phyloP scores from a whole-genome alignment of 345 rosid genomes.

The Boechera stricta region DNA sequence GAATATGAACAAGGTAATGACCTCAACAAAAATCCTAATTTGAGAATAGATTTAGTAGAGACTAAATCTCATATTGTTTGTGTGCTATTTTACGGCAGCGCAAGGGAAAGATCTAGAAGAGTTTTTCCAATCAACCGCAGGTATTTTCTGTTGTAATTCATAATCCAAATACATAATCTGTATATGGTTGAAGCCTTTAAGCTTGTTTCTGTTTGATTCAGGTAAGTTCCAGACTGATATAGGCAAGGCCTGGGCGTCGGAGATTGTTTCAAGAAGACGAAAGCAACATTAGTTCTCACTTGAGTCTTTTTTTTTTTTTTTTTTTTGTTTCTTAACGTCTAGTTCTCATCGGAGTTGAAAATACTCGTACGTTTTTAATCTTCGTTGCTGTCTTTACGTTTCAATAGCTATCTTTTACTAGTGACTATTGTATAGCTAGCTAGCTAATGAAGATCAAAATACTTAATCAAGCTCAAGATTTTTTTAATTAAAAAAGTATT shows the following conservation, averaged over 20 bases:
- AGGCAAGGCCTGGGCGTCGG: constrained; percentile 89
- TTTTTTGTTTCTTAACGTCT: not conserved
- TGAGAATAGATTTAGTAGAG: not conserved
- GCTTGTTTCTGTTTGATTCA: constrained; percentile 44
- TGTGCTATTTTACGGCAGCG: constrained; percentile 54
- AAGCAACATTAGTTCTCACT: constrained; percentile 38
- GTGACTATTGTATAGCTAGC: not conserved
- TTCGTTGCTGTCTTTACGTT: not conserved
- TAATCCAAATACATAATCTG: not conserved
- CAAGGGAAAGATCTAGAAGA: constrained; percentile 92
- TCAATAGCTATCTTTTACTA: too few relatives aligned
- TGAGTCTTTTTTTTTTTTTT: not conserved
- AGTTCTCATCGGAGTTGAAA: constrained; percentile 1
- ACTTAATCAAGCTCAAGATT: not conserved
- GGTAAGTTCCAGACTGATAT: constrained; percentile 86
- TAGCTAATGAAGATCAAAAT: not conserved
- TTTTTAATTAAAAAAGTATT: not conserved
- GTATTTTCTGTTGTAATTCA: constrained; percentile 44
- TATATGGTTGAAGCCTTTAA: not conserved
- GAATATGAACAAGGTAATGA: constrained; percentile 86
- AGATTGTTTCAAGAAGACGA: constrained; percentile 77
- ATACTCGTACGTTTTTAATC: not conserved
- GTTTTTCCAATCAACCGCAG: constrained; percentile 91
- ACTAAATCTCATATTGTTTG: constrained; percentile 35
- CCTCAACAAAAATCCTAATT: not conserved